A percentile compares a stretch with the other conserved stretches of the same genome.
Evolutionary conservation across 306 rosid species (phyloP).

Genomic region (Castanospermum australe): DNA sequence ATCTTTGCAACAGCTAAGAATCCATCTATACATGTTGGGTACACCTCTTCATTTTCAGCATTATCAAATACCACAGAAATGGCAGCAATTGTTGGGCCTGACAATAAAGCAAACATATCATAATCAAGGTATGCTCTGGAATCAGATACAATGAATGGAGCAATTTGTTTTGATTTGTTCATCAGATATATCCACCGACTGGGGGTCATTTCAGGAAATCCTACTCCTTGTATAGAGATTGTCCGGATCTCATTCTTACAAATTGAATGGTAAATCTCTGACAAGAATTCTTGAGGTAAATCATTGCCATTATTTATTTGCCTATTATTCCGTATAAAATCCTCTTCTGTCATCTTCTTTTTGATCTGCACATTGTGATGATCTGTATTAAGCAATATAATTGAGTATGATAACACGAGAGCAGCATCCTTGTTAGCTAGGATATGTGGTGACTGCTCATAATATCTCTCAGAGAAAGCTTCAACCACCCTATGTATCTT

Average conservation of each 20-base stretch:
- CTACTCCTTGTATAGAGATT: conserved; percentile 73
- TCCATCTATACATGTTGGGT: conserved; percentile 81
- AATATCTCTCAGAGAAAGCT: conserved; percentile 92
- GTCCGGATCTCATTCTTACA: conserved; percentile 88
- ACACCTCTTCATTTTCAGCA: conserved; percentile 76
- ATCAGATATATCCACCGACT: conserved; percentile 90
- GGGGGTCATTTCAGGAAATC: conserved; percentile 83
- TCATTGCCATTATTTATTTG: conserved; percentile 80
- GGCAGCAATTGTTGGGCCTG: conserved; percentile 90
- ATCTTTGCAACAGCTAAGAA: conserved; percentile 80
- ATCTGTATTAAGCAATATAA: conserved; percentile 93
- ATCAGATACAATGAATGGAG: conserved; percentile 73
- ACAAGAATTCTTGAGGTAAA: conserved; percentile 74
- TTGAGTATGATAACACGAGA: conserved; percentile 74
- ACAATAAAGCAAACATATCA: conserved; percentile 77
- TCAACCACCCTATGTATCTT: conserved; percentile 93
- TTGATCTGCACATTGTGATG: conserved; percentile 86
- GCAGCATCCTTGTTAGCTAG: conserved; percentile 89
- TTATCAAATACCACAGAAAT: conserved; percentile 90
- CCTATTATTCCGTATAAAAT: conserved; percentile 81
- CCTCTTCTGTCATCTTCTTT: conserved; percentile 94
- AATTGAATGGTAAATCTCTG: conserved; percentile 77
- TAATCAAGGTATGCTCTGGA: conserved; percentile 76
- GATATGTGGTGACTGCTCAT: conserved; percentile 77
- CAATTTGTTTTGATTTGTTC: conserved; percentile 64